phyloP scores from a whole-genome alignment of 495 filamentous ascomycete species.

The Talaromyces wortmannii region DNA sequence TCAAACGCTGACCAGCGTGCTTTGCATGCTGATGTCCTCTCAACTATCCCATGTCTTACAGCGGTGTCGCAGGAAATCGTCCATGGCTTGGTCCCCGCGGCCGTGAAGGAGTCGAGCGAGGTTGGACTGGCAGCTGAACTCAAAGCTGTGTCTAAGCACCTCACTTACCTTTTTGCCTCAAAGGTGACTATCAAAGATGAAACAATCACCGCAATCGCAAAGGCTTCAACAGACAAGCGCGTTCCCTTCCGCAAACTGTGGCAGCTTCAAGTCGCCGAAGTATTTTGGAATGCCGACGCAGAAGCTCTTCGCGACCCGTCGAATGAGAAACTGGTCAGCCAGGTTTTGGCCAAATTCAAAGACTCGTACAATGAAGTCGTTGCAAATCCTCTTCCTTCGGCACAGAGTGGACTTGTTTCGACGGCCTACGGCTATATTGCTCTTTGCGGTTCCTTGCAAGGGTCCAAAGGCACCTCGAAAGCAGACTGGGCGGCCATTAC shows the following conservation, averaged over 20 bases:
- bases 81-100: constrained; percentile 52
- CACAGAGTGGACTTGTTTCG: constrained; percentile 69
- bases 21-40: constrained; percentile 71
- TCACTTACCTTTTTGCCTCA: constrained; percentile 50
- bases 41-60: constrained; percentile 47
- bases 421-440: constrained; percentile 69
- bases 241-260: constrained; percentile 71
- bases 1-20: constrained; percentile 74
- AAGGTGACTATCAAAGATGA: constrained; percentile 52
- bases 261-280: constrained; percentile 66
- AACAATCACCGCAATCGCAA: constrained; percentile 62
- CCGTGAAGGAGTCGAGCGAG: constrained; percentile 82
- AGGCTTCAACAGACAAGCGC: constrained; percentile 81
- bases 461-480: constrained; percentile 14
- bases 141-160: constrained; percentile 55
- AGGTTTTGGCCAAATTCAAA: constrained; percentile 58
- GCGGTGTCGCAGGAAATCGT: constrained; percentile 59
- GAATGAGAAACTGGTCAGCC: constrained; percentile 29
- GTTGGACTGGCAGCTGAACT: constrained; percentile 68
- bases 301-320: constrained; percentile 35
- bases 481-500: constrained; percentile 42
- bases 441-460: constrained; percentile 33
- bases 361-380: constrained; percentile 69
- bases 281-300: constrained; percentile 55
- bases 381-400: constrained; percentile 66